A percentile compares a stretch with the other conserved stretches of the same genome.
Conservation (phyloP, 2,329 filamentous ascomycete genomes). For the Basipetospora chlamydospora region DNA sequence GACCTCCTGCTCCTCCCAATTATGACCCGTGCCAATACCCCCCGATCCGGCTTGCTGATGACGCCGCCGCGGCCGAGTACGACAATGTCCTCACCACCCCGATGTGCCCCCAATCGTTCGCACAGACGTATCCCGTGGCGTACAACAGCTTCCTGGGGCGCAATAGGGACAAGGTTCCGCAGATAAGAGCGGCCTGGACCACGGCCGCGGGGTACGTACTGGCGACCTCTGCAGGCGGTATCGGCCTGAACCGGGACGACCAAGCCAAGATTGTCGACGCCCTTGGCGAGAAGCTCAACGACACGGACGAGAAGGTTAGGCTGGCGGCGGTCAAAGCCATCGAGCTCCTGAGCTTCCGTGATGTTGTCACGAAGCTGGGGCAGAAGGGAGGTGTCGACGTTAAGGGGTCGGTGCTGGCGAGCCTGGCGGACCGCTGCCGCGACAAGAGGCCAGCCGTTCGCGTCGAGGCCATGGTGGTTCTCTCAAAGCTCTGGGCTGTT, state of each 20-base stretch:
- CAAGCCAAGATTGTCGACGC: slow-evolving; percentile 60
- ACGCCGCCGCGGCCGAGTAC: slow-evolving; percentile 32
- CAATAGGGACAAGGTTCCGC: slow-evolving; percentile 70
- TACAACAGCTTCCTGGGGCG: slow-evolving; percentile 78
- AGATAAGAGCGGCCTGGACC: slow-evolving; percentile 77
- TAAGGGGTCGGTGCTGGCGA: slow-evolving; percentile 63
- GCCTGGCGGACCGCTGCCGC: slow-evolving; percentile 74
- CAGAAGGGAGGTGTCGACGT: slow-evolving; percentile 60
- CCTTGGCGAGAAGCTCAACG: slow-evolving; percentile 67
- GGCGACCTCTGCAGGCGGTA: slow-evolving; percentile 79
- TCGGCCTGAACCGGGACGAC: slow-evolving; percentile 72
- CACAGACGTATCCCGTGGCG: slow-evolving; percentile 61
- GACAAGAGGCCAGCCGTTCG: slow-evolving; percentile 73
- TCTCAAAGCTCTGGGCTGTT: slow-evolving; percentile 87
- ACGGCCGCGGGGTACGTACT: slow-evolving; percentile 74
- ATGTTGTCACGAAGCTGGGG: slow-evolving; percentile 72
- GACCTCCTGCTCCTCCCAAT: slow-evolving; percentile 55
- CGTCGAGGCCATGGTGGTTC: slow-evolving; percentile 69
- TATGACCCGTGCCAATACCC: slow-evolving; percentile 79
- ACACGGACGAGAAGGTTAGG: slow-evolving; percentile 82
- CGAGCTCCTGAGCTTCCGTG: slow-evolving; percentile 63
- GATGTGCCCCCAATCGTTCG: slow-evolving; percentile 77
- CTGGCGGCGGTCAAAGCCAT: slow-evolving; percentile 78
- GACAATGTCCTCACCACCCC: slow-evolving; percentile 62
- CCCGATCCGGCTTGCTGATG: slow-evolving; percentile 50